Percentiles rank a stretch among this genome's conserved stretches.
phyloP scores from a whole-genome alignment of 805 yeast genomes.

The Ogataea paradorogensis region DNA sequence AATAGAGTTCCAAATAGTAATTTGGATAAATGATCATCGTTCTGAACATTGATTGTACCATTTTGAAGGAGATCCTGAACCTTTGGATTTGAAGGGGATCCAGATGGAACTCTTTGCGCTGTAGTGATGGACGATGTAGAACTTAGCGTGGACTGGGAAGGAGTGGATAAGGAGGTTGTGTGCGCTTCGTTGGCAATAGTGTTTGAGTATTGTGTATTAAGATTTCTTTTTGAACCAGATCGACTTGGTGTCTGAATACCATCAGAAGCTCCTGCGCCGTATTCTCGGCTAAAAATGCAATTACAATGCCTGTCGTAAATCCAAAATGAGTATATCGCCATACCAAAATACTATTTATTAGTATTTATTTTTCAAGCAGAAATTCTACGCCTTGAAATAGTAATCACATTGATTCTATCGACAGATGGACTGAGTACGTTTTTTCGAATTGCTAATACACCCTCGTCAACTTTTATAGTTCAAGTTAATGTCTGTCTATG shows the following conservation, averaged over 20 bases:
- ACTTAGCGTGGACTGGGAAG: slow-evolving; percentile 4
- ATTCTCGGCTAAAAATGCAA: slow-evolving; percentile 80
- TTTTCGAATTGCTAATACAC: no score
- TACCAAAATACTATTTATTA: slow-evolving; percentile 18
- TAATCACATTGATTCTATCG: no score
- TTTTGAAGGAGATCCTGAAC: slow-evolving; percentile 13
- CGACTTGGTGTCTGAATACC: not conserved
- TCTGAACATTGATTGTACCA: slow-evolving; percentile 49
- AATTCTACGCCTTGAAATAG: no score
- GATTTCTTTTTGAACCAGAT: not conserved
- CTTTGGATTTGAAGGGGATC: slow-evolving; percentile 7
- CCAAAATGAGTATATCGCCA: slow-evolving; percentile 83
- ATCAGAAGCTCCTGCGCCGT: slow-evolving; percentile 24
- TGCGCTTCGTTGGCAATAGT: not conserved
- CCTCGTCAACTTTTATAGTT: no score
- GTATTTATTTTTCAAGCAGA: not conserved
- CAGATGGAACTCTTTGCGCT: slow-evolving; percentile 1
- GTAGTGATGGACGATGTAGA: slow-evolving; percentile 2
- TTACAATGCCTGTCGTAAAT: slow-evolving; percentile 90
- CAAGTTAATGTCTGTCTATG: not conserved
- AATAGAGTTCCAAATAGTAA: slow-evolving; percentile 81
- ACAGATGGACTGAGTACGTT: no score
- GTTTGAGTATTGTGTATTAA: not conserved
- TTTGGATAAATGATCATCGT: slow-evolving; percentile 70
- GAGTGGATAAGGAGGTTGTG: not conserved